These are phyloP conservation scores for Hortaea sp. DNA, from an alignment of 2,329 filamentous ascomycete genomes.

Conservation along the genomic window DNA sequence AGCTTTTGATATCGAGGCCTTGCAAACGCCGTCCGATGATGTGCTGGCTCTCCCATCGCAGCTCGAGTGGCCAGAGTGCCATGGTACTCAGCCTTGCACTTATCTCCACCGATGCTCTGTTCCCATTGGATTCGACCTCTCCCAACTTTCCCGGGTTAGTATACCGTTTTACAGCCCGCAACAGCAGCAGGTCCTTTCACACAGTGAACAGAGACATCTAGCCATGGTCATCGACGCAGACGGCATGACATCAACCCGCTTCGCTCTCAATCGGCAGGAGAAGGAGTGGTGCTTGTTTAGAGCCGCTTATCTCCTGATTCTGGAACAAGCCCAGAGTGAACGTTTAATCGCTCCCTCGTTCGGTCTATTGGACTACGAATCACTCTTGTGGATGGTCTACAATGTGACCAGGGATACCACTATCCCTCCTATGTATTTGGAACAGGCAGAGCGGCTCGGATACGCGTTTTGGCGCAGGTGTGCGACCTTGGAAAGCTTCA, in stretches of 20 bases:
- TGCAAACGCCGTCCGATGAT: neutral
- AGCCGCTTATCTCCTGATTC: neutral
- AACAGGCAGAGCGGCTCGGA: no score
- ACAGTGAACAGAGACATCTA: neutral
- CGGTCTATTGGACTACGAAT: neutral
- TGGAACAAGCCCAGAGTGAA: neutral
- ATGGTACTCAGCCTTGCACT: no score
- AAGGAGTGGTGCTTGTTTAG: neutral
- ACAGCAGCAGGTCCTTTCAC: neutral
- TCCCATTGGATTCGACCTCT: no score
- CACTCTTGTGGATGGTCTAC: neutral
- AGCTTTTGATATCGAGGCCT: constrained; percentile 5
- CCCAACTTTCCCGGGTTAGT: no score
- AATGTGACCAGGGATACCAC: neutral
- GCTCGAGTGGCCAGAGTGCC: no score
- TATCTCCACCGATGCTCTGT: no score
- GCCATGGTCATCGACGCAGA: neutral
- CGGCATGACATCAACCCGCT: neutral
- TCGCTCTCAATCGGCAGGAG: neutral
- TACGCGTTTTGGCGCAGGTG: no score
- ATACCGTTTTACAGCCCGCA: no score
- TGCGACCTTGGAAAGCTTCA: no score
- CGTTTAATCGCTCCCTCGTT: neutral
- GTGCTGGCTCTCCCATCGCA: neutral
- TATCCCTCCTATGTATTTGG: neutral